Base-by-base conservation (phyloP, 208 protist species). In the Wallacemonas sp. region DNA sequence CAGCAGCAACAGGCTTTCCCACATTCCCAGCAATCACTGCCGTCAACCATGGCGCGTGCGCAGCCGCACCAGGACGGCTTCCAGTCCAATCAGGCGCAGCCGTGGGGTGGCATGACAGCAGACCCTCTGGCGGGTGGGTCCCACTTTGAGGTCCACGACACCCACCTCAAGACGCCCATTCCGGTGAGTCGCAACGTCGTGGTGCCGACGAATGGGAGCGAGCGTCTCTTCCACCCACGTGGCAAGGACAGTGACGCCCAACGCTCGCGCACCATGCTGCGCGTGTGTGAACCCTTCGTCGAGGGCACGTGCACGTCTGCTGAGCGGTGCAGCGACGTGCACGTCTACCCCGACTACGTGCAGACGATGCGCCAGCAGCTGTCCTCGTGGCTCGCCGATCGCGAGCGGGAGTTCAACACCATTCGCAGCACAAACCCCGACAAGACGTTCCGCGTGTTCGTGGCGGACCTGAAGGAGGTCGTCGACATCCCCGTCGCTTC, bases 381-480 rank as follows among this genome's bases (percentile, higher is more conserved):
- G 77, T 58, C 76, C 44, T 54, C 69, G 33, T 91, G 85, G 83
- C 78, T 94, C 36, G 33, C 62, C 24, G 61, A 69, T 24, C 70
- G 76, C 19, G 82, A 91, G 66, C 19, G 58, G 17, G 83, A 94
- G 43, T 94, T 94, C 69, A 68, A 81, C 58, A 57, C 76, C n/a
- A 74, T 78, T 11, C 44, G 72, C 19, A 41, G 27, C 21, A 48
- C 27, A 0, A 65, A 78, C 61, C 77, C 82, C 16, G 58, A 60
- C 26, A 85, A 81, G 48, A 69, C 74, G 5, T 89, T 90, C 77
- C 80, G 85, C 49, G 77, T 94, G 3, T 94, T 94, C 24, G 81
- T 85, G 39, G 81, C 84, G 1, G 84, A 94, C 60, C 68, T 94
- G 21, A 94, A 94, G 64, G 88, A 94, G 65, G 74, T 90, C 2